These are phyloP conservation scores for Ustilago sp. DNA, from an alignment of 1,284 basidiomycete species.

Conservation along the genomic window DNA sequence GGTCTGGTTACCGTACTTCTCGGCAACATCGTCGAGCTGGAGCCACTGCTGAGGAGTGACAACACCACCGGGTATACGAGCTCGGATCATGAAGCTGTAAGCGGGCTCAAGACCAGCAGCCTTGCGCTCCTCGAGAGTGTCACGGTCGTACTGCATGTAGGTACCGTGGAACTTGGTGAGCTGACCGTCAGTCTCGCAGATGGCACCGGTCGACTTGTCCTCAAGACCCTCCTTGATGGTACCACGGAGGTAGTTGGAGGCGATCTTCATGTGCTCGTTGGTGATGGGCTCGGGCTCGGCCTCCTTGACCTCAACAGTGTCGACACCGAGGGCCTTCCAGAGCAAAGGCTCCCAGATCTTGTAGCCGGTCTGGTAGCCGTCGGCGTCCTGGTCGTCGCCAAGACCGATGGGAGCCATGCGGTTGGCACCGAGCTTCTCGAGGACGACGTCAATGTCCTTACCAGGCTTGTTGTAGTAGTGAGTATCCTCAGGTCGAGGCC, in stretches of 20 bases:
- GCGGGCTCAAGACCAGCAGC: constrained; percentile 94
- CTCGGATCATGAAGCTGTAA: constrained; percentile 98
- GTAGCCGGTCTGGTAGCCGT: constrained; percentile 96
- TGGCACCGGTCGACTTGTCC: constrained; percentile 87
- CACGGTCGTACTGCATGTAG: constrained; percentile 82
- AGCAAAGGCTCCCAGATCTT: constrained; percentile 90
- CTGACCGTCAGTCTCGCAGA: constrained; percentile 90
- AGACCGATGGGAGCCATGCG: constrained; percentile 74
- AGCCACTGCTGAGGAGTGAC: constrained; percentile 93
- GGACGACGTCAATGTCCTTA: constrained; percentile 85
- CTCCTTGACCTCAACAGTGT: constrained; percentile 87
- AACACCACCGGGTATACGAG: constrained; percentile 94
- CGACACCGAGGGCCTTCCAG: constrained; percentile 96
- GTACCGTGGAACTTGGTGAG: constrained; percentile 97
- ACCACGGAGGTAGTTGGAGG: constrained; percentile 91
- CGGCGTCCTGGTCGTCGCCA: constrained; percentile 97
- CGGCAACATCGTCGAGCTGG: constrained; percentile 92
- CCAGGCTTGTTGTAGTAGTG: constrained; percentile 98
- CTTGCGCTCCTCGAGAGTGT: constrained; percentile 95
- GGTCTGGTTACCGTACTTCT: constrained; percentile 92
- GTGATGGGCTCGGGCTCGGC: constrained; percentile 96
- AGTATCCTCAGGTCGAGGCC: constrained; percentile 95
- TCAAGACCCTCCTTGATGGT: constrained; percentile 90
- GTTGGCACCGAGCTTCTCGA: constrained; percentile 63
- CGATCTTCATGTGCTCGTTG: constrained; percentile 99